Evolutionary conservation across 306 rosid species (phyloP), one percentile per base, ranked within the genome.

Genomic region (Castanea sativa): DNA sequence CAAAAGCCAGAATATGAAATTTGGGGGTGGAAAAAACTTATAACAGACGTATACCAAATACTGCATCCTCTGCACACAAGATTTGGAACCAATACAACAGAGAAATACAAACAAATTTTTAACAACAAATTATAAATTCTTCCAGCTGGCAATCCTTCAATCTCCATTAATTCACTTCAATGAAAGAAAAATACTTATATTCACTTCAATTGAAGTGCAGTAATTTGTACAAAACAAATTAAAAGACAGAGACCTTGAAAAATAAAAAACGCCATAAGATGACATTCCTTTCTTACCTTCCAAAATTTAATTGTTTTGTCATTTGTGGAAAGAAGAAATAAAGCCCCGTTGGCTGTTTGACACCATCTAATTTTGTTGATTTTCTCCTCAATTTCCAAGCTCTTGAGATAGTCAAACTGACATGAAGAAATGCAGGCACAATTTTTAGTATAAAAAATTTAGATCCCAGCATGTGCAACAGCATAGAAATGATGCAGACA

Each of bases 321-420:
- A 76, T 96, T 96, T 49, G 99, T 90, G 60, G 99, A 96, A 73
- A 96, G 90, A 74, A 96, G 96, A 90, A 96, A 96, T 20, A 96
- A 79, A 8, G 99, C 96, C 29, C 98, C 95, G 86, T 93, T 96
- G 43, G 98, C 96, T 30, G 87, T 91, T 88, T 96, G 99, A 85
- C 99, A 96, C 99, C 99, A 96, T 86, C 92, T 96, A 86, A 96
- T 96, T 87, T 96, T 96, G 93, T 96, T 96, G 86, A 96, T 96
- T 87, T 96, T 96, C 91, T 96, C 99, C 90, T 96, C 99, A 80
- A 96, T 96, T 86, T 96, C 99, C 93, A 96, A 96, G 67, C 99
- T 96, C 93, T 96, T 96, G 75, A 96, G 98, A 85, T 96, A 96
- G 84, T 96, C 99, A 52, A 96, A 96, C 99, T 96, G 95, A 80